phyloP scores from a whole-genome alignment of 192 early-diverging fungal genomes.

The Entomortierella lignicola region DNA sequence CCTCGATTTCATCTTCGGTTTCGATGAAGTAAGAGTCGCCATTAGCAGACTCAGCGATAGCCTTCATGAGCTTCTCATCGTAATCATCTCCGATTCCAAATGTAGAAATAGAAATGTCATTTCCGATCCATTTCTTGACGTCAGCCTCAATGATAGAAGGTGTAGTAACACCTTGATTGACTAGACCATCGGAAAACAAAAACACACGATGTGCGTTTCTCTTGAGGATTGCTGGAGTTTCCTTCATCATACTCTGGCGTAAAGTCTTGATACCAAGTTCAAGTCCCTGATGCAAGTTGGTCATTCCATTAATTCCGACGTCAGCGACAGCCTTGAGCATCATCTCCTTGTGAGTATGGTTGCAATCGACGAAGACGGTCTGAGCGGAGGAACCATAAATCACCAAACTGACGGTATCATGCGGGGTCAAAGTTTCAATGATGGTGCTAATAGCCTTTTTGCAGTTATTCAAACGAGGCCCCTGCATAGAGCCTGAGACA shows the following conservation, averaged over 20 bases:
- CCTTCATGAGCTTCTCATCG: conserved; percentile 41
- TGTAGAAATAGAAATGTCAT: conserved; percentile 36
- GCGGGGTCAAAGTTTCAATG: conserved; percentile 21
- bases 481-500: conserved; percentile 25
- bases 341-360: conserved; percentile 25
- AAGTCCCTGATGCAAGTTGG: conserved; percentile 28
- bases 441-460: conserved; percentile 34
- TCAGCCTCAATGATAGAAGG: conserved; percentile 16
- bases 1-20: conserved; percentile 38
- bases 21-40: conserved; percentile 37
- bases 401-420: conserved; percentile 42
- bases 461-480: conserved; percentile 21
- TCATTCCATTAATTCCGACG: conserved; percentile 9
- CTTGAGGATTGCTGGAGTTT: conserved; percentile 4
- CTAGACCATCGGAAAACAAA: conserved; percentile 41
- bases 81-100: conserved; percentile 46
- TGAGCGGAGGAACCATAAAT: conserved; percentile 13
- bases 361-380: conserved; percentile 38
- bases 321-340: conserved; percentile 26
- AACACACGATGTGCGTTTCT: conserved; percentile 35
- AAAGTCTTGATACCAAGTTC: conserved; percentile 27
- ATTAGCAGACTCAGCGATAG: conserved; percentile 34
- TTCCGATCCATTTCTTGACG: conserved; percentile 22
- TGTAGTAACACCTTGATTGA: conserved; percentile 18
- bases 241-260: conserved; percentile 28